phyloP scores from a whole-genome alignment of 2,329 filamentous ascomycete genomes.

The Hysterium pulicare region DNA sequence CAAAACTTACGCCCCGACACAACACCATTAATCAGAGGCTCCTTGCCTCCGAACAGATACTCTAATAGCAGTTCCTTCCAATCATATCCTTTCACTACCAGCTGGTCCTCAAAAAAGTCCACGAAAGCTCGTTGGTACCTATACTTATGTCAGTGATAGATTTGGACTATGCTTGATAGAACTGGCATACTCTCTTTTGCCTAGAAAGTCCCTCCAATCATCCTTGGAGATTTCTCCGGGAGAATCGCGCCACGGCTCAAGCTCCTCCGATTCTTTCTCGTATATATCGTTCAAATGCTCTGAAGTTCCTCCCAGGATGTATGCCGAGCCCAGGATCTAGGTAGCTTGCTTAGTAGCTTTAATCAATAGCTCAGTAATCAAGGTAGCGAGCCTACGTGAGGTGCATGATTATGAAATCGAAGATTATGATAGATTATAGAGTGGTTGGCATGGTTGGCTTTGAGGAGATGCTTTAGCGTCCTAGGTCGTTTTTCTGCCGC shows the following conservation, averaged over 20 bases:
- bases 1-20: slow-evolving; percentile 68
- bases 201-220: slow-evolving; percentile 85
- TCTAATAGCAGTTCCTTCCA: slow-evolving; percentile 76
- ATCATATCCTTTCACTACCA: slow-evolving; percentile 74
- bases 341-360: slow-evolving; percentile 27
- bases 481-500: slow-evolving; percentile 73
- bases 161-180: slow-evolving; percentile 1
- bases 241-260: slow-evolving; percentile 80
- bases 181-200: slow-evolving; percentile 59
- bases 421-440: slow-evolving; percentile 75
- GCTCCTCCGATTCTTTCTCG: slow-evolving; percentile 65
- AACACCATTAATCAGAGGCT: slow-evolving; percentile 77
- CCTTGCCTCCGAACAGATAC: slow-evolving; percentile 70
- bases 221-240: slow-evolving; percentile 77
- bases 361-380: slow-evolving; percentile 11
- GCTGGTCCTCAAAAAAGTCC: slow-evolving; percentile 92
- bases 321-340: slow-evolving; percentile 75
- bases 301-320: slow-evolving; percentile 72
- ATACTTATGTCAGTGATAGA: slow-evolving; percentile 11
- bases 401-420: slow-evolving; percentile 76
- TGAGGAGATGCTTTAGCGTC: slow-evolving; percentile 84
- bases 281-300: slow-evolving; percentile 77
- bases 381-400: slow-evolving; percentile 57
- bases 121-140: slow-evolving; percentile 86
- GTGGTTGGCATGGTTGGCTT: slow-evolving; percentile 88